These are phyloP conservation scores for Phylloporus rhodoxanthus DNA, from an alignment of 768 basidiomycete genomes.

Conservation along the genomic window DNA sequence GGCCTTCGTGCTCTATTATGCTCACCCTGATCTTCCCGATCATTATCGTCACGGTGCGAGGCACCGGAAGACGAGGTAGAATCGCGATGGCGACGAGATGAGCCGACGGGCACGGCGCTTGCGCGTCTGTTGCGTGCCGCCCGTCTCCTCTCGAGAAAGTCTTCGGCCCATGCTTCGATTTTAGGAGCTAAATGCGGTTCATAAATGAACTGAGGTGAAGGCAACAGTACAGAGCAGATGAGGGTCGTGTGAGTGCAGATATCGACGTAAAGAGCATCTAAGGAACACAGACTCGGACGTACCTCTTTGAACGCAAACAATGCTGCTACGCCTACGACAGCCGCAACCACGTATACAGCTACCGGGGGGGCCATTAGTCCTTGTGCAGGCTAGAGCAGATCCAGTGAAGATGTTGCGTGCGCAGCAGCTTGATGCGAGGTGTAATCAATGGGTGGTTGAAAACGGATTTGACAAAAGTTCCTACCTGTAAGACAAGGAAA, in stretches of 20 bases:
- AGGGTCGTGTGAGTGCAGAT: conserved; percentile 14
- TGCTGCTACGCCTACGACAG: conserved; percentile 46
- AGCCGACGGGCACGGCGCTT: conserved; percentile 15
- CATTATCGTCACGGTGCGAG: conserved; percentile 6
- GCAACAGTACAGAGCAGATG: not conserved
- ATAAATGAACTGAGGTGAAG: conserved; percentile 49
- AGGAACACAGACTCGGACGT: conserved; percentile 12
- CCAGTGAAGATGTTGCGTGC: conserved; percentile 6
- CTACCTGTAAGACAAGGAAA: not conserved
- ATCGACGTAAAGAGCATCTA: not conserved
- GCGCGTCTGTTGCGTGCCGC: conserved; percentile 25
- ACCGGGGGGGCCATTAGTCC: conserved; percentile 25
- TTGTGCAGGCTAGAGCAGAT: conserved; percentile 3
- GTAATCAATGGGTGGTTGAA: not conserved
- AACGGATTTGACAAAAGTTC: not conserved
- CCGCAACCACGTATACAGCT: conserved; percentile 46
- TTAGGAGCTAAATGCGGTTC: conserved; percentile 64
- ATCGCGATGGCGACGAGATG: conserved; percentile 15
- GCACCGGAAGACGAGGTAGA: conserved; percentile 8
- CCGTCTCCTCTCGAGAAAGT: conserved; percentile 28
- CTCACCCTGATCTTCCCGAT: not conserved
- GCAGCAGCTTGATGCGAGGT: conserved; percentile 8
- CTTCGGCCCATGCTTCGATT: conserved; percentile 42
- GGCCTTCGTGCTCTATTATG: conserved; percentile 9
- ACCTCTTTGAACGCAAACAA: conserved; percentile 58